Percentiles rank a stretch among this genome's conserved stretches.
Evolutionary conservation across 768 basidiomycete species (phyloP).

Genomic region (Naganishia randhawae): DNA sequence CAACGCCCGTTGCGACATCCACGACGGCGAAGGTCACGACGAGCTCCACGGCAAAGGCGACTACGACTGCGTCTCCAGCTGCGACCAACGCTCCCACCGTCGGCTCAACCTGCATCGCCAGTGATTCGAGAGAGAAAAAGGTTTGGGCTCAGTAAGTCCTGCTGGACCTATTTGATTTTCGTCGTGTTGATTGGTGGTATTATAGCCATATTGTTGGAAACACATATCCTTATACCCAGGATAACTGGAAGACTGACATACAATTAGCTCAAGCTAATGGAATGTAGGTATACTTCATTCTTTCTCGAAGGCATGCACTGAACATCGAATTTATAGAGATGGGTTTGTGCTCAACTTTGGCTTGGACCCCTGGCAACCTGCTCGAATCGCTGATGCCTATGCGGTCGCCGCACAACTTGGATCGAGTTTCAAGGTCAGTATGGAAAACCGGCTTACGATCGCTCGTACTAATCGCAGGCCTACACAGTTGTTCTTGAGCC

Average conservation of each 20-base stretch:
- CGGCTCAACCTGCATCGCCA: slow-evolving; percentile 28
- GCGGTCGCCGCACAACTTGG: slow-evolving; percentile 37
- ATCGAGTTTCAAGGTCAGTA: slow-evolving; percentile 19
- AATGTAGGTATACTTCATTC: slow-evolving; percentile 29
- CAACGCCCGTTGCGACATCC: slow-evolving; percentile 20
- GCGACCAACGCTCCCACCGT: not conserved
- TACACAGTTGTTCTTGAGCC: slow-evolving; percentile 26
- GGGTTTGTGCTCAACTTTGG: slow-evolving; percentile 53
- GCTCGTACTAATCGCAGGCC: not conserved
- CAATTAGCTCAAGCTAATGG: slow-evolving; percentile 43
- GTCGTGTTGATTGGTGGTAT: too few relatives aligned
- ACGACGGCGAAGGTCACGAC: not conserved
- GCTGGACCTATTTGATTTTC: not conserved
- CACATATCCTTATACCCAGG: slow-evolving; percentile 45
- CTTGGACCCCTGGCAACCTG: slow-evolving; percentile 46
- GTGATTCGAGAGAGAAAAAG: slow-evolving; percentile 32
- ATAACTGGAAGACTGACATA: slow-evolving; percentile 49
- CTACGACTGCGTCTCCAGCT: slow-evolving; percentile 10
- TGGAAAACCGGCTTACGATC: not conserved
- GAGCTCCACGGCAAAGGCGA: slow-evolving; percentile 12
- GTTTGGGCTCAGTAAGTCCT: slow-evolving; percentile 40
- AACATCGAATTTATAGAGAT: slow-evolving; percentile 32
- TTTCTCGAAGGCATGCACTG: too few relatives aligned
- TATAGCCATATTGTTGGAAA: slow-evolving; percentile 46
- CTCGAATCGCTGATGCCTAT: slow-evolving; percentile 45